A percentile compares a stretch with the other conserved stretches of the same genome.
Evolutionary conservation across 1,284 basidiomycete species (phyloP).

Genomic region (Phellopilus nigrolimitatus): DNA sequence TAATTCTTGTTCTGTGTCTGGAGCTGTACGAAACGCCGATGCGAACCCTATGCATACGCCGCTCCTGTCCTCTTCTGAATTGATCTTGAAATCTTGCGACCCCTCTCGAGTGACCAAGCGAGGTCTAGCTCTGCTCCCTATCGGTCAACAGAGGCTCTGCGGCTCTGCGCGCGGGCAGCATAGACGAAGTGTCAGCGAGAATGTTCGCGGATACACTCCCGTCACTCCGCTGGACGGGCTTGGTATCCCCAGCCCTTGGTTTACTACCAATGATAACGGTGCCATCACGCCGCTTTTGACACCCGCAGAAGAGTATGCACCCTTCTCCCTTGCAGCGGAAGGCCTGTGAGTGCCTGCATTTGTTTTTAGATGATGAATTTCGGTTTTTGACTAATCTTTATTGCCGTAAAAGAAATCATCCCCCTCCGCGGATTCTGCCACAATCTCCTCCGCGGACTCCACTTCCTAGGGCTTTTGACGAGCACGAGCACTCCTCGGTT

Average conservation of each 20-base stretch:
- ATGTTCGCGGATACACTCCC: neutral
- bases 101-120: neutral
- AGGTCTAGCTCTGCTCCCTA: slow-evolving; percentile 16
- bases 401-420: neutral
- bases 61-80: slow-evolving; percentile 16
- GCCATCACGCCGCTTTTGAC: slow-evolving; percentile 12
- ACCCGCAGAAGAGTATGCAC: slow-evolving; percentile 12
- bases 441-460: slow-evolving; percentile 14
- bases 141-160: slow-evolving; percentile 8
- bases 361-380: neutral
- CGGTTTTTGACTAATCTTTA: neutral
- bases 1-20: neutral
- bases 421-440: slow-evolving; percentile 7
- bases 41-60: slow-evolving; percentile 13
- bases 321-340: slow-evolving; percentile 7
- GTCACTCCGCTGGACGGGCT: neutral
- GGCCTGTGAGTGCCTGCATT: slow-evolving; percentile 12
- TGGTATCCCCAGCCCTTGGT: slow-evolving; percentile 9
- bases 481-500: neutral
- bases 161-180: slow-evolving; percentile 6
- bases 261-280: slow-evolving; percentile 2
- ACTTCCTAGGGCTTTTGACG: neutral
- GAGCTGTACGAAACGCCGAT: neutral
- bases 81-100: slow-evolving; percentile 14
- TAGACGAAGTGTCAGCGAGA: slow-evolving; percentile 16